Conservation (phyloP, 352 stramenopile species). For the Pythium monospermum region DNA sequence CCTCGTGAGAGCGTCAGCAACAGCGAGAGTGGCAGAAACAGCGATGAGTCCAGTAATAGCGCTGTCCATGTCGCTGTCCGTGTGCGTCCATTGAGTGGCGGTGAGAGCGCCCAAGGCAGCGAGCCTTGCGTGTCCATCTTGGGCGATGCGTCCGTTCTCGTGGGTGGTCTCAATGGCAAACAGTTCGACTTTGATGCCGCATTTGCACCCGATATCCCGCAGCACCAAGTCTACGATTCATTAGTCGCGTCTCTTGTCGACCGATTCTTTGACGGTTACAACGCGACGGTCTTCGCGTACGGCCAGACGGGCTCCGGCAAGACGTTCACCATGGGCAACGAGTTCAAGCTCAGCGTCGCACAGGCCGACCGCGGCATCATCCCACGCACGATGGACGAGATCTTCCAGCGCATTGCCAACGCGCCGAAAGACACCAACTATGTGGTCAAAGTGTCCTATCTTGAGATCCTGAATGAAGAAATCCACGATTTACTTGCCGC, state of each 20-base stretch:
- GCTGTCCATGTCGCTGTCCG: conserved; percentile 52
- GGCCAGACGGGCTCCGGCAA: conserved; percentile 90
- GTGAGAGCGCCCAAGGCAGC: conserved; percentile 34
- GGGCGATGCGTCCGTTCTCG: conserved; percentile 17
- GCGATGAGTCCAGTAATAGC: conserved; percentile 11
- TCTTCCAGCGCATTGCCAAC: conserved; percentile 39
- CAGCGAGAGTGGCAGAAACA: background rate
- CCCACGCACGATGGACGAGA: conserved; percentile 68
- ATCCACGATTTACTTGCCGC: conserved; percentile 90
- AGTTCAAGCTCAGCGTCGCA: conserved; percentile 37
- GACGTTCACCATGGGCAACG: conserved; percentile 94
- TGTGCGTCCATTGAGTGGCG: conserved; percentile 42
- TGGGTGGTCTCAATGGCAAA: conserved; percentile 31
- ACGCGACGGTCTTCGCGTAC: conserved; percentile 94
- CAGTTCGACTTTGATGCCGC: conserved; percentile 82
- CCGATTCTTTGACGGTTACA: conserved; percentile 92
- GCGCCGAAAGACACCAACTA: conserved; percentile 29
- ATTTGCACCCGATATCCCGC: conserved; percentile 32
- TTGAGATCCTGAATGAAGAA: conserved; percentile 97
- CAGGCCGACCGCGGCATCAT: conserved; percentile 64
- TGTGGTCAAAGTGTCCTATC: conserved; percentile 61
- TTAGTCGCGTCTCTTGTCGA: conserved; percentile 63
- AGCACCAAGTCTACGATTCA: conserved; percentile 49
- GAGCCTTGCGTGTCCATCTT: conserved; percentile 28
- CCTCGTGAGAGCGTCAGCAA: background rate